phyloP scores from a whole-genome alignment of 257 asterid species.

The Plantago ovata region DNA sequence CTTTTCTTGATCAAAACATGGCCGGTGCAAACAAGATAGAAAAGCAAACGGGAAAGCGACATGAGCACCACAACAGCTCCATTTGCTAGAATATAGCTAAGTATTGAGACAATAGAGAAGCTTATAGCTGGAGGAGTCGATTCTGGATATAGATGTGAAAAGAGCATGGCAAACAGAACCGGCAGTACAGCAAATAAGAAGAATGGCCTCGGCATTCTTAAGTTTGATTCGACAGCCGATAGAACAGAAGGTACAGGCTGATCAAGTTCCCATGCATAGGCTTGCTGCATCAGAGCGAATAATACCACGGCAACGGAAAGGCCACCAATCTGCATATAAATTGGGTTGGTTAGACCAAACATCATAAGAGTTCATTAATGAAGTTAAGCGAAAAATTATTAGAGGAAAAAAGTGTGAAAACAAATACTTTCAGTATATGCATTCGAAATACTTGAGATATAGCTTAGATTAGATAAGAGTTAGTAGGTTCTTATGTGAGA shows the following conservation, averaged over 20 bases:
- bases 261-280: constrained; percentile 82
- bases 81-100: constrained; percentile 78
- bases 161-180: constrained; percentile 42
- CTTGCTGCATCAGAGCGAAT: constrained; percentile 93
- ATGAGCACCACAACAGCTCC: constrained; percentile 62
- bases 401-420: no score
- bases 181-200: constrained; percentile 56
- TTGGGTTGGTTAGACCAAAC: constrained; percentile 28
- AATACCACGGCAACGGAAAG: constrained; percentile 69
- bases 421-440: no score
- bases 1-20: constrained; percentile 67
- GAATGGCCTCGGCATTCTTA: constrained; percentile 63
- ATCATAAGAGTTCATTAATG: constrained; percentile 15
- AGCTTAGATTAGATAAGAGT: constrained; percentile 7
- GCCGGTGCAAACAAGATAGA: constrained; percentile 52
- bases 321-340: constrained; percentile 64
- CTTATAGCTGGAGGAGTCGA: constrained; percentile 54
- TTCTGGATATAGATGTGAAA: constrained; percentile 56
- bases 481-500: no score
- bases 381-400: constrained; percentile 11
- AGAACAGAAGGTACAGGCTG: constrained; percentile 77
- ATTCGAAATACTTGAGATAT: not conserved
- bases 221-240: constrained; percentile 80
- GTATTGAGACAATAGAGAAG: constrained; percentile 54
- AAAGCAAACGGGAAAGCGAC: constrained; percentile 53